phyloP scores from a whole-genome alignment of 495 filamentous ascomycete genomes.

The Durotheca rogersii region DNA sequence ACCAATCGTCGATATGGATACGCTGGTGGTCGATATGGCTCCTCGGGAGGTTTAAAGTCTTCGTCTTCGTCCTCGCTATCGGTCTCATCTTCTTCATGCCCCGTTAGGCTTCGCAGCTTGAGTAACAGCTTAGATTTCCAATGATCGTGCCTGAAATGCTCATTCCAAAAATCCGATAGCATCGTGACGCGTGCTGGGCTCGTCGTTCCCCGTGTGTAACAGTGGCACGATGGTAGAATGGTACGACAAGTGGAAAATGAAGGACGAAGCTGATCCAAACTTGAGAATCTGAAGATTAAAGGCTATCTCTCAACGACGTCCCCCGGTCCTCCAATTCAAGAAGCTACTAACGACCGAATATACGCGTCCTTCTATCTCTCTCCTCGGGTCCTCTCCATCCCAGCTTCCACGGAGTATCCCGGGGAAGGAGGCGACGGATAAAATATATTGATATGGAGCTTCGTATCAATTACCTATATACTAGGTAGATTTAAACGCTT shows the following conservation, averaged over 20 bases:
- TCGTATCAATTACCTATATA: background rate
- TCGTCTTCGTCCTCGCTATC: slow-evolving; percentile 2
- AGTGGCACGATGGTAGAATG: background rate
- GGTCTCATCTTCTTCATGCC: background rate
- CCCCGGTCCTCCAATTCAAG: too few species aligned
- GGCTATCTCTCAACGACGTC: too few species aligned
- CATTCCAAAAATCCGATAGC: background rate
- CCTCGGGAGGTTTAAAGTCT: background rate
- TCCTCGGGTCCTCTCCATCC: too few species aligned
- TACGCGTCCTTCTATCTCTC: too few species aligned
- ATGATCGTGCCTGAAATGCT: background rate
- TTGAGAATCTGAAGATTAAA: too few species aligned
- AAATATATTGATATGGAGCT: background rate
- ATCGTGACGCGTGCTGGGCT: background rate
- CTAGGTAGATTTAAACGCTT: background rate
- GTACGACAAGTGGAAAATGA: background rate
- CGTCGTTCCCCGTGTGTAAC: too few species aligned
- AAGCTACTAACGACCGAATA: too few species aligned
- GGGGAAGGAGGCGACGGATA: too few species aligned
- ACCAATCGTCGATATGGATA: slow-evolving; percentile 23
- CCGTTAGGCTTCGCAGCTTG: background rate
- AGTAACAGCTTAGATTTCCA: background rate
- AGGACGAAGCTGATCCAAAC: too few species aligned
- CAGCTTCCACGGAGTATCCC: too few species aligned
- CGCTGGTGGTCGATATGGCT: slow-evolving; percentile 9